Evolutionary conservation across 2,329 filamentous ascomycete species (phyloP).

Genomic region (Fusarium anguioides): DNA sequence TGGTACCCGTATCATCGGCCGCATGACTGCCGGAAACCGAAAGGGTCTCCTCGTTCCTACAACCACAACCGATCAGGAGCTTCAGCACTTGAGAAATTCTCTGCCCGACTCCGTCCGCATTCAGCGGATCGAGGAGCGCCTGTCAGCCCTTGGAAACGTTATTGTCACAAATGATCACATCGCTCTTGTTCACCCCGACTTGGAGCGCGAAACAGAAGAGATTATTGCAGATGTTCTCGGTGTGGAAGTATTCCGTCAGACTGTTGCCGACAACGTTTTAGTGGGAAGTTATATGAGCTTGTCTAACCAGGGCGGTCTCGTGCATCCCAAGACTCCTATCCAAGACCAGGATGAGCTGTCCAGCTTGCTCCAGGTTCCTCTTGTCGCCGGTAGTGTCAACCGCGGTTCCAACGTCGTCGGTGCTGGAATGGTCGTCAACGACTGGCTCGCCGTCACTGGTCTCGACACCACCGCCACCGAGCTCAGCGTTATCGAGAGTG

Average conservation of each 20-base stretch:
- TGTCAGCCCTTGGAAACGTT: conserved; percentile 95
- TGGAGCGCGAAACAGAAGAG: conserved; percentile 98
- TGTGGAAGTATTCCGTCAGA: conserved; percentile 92
- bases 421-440: conserved; percentile 71
- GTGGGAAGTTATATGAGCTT: conserved; percentile 97
- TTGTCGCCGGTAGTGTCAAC: conserved; percentile 95
- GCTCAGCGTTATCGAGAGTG: conserved; percentile 93
- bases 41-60: conserved; percentile 97
- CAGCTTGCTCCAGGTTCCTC: conserved; percentile 90
- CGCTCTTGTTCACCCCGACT: conserved; percentile 92
- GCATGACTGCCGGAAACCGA: conserved; percentile 95
- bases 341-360: conserved; percentile 98
- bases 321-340: conserved; percentile 96
- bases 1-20: conserved; percentile 94
- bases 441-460: conserved; percentile 95
- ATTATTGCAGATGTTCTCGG: conserved; percentile 95
- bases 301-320: conserved; percentile 94
- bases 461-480: conserved; percentile 97
- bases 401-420: conserved; percentile 94
- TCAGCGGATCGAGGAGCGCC: conserved; percentile 95
- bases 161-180: conserved; percentile 98
- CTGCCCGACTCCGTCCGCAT: conserved; percentile 93
- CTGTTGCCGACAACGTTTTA: conserved; percentile 95
- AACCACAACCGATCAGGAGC: conserved; percentile 95
- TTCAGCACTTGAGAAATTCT: conserved; percentile 95